Evolutionary conservation across 495 filamentous ascomycete species (phyloP).

Genomic region (Talaromyces proteolyticus): DNA sequence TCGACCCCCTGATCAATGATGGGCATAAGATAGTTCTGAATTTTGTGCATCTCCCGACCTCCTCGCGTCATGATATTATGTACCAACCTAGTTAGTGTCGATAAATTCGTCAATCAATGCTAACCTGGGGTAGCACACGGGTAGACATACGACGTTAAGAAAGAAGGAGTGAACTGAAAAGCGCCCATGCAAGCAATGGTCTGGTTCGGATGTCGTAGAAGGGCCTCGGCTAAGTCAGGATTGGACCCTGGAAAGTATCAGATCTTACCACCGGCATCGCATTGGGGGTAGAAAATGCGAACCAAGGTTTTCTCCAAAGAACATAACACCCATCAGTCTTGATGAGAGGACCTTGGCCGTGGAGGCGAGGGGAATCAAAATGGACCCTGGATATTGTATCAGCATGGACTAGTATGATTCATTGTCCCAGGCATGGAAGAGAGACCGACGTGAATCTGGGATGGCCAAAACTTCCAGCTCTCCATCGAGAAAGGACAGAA

Average conservation of each 20-base stretch:
- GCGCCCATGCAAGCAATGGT: slow-evolving; percentile 7
- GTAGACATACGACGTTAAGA: slow-evolving; percentile 4
- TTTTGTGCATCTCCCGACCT: slow-evolving; percentile 1
- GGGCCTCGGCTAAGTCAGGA: slow-evolving; percentile 5
- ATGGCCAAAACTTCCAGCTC: not conserved
- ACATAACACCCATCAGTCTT: slow-evolving; percentile 6
- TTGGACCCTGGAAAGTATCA: slow-evolving; percentile 1
- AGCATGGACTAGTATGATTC: too few species aligned
- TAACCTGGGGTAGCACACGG: not conserved
- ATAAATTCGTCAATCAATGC: not conserved
- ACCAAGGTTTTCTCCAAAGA: slow-evolving; percentile 14
- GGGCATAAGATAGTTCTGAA: not conserved
- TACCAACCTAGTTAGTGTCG: not conserved
- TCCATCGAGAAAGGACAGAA: not conserved
- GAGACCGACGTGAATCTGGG: not conserved
- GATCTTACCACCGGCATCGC: too few species aligned
- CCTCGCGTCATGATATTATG: slow-evolving; percentile 3
- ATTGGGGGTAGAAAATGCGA: not conserved
- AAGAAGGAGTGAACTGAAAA: slow-evolving; percentile 5
- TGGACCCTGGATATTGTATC: not conserved
- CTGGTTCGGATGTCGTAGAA: slow-evolving; percentile 4
- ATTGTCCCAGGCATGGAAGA: not conserved
- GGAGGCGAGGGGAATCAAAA: not conserved
- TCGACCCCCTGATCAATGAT: not conserved
- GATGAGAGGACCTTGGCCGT: not conserved